Conservation (phyloP, 176 grass and related monocot genomes). For the Aegilops bicornis region DNA sequence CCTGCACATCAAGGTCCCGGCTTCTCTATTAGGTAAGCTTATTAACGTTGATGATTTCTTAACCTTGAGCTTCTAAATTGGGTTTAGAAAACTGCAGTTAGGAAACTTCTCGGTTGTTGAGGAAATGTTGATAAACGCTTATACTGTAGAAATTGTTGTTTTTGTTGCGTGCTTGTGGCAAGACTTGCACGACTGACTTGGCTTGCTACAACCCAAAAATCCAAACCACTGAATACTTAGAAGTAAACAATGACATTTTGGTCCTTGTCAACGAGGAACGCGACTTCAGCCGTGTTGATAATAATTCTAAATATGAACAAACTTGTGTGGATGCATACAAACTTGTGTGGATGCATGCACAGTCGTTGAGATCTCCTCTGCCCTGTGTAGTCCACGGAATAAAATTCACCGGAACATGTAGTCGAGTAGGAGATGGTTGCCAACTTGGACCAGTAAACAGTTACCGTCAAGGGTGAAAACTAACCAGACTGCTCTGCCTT, state of each 20-base stretch:
- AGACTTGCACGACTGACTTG: neutral
- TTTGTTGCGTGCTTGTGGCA: neutral
- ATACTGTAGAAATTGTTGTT: neutral
- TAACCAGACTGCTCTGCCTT: neutral
- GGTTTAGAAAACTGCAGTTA: neutral
- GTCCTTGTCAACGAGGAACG: neutral
- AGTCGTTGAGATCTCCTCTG: neutral
- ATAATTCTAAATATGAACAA: neutral
- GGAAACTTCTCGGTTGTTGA: neutral
- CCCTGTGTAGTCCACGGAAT: neutral
- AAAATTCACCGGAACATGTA: constrained; percentile 1
- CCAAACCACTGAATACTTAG: neutral
- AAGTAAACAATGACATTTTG: neutral
- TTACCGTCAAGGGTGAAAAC: neutral
- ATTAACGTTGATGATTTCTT: neutral
- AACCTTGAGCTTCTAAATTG: neutral
- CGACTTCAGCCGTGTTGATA: neutral
- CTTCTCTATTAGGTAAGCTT: constrained; percentile 46
- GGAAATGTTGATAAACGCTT: neutral
- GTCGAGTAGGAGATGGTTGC: neutral
- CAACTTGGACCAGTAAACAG: constrained; percentile 29
- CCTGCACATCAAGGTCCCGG: constrained; percentile 58
- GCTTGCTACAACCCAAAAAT: neutral
- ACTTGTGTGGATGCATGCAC: neutral
- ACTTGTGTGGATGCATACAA: neutral